phyloP scores from a whole-genome alignment of 2,329 filamentous ascomycete species.

The Phaeosphaeriaceae sp. region DNA sequence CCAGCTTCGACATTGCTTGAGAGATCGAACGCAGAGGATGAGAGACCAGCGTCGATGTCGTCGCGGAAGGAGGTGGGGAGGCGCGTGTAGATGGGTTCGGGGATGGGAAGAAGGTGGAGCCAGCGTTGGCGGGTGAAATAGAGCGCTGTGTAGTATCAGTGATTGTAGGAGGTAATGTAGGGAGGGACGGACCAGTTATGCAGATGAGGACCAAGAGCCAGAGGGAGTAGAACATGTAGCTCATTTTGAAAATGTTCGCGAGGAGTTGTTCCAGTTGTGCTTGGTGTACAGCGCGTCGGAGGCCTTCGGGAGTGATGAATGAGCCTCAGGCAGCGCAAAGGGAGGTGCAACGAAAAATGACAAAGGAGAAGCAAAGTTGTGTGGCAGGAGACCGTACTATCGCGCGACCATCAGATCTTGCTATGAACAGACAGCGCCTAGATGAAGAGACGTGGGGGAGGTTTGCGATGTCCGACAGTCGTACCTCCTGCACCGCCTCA shows the following conservation, averaged over 20 bases:
- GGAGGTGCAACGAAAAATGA: constrained; percentile 7
- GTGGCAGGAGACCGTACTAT: constrained; percentile 8
- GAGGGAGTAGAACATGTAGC: constrained; percentile 80
- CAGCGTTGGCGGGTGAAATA: constrained; percentile 83
- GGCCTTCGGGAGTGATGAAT: constrained; percentile 21
- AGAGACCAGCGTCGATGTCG: constrained; percentile 88
- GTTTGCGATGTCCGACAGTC: constrained; percentile 1
- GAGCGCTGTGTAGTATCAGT: constrained; percentile 60
- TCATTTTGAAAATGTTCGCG: constrained; percentile 62
- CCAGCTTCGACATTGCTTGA: constrained; percentile 78
- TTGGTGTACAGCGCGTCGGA: constrained; percentile 18
- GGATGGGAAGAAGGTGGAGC: constrained; percentile 71
- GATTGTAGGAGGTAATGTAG: constrained; percentile 6
- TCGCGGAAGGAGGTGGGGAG: constrained; percentile 79
- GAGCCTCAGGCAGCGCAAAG: constrained; percentile 10
- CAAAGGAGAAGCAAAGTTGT: constrained; percentile 16
- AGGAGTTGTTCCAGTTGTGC: constrained; percentile 5
- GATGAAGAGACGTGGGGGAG: neutral
- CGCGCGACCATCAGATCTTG: constrained; percentile 9
- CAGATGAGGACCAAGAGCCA: constrained; percentile 74
- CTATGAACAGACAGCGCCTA: neutral
- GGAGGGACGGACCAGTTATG: constrained; percentile 67
- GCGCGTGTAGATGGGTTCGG: constrained; percentile 74
- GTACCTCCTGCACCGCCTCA: constrained; percentile 4
- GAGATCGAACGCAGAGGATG: constrained; percentile 83